phyloP scores from a whole-genome alignment of 1,284 basidiomycete species.

The Leccinum pallidistipes region DNA sequence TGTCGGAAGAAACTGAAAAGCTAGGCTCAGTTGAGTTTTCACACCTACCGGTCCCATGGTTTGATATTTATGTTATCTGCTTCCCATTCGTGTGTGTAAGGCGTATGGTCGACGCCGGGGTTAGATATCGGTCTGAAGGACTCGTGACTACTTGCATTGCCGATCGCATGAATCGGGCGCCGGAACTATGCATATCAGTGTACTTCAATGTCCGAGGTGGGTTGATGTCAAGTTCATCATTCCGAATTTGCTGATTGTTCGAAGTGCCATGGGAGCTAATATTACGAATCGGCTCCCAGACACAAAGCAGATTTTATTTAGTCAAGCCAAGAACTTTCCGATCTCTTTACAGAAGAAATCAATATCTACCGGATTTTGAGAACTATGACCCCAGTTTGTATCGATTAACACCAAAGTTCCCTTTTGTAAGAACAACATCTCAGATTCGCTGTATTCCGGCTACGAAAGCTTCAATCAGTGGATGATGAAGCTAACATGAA shows the following conservation, averaged over 20 bases:
- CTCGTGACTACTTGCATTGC: background rate
- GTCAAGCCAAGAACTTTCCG: slow-evolving; percentile 16
- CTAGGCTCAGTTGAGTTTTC: background rate
- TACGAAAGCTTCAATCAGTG: slow-evolving; percentile 18
- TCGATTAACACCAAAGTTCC: slow-evolving; percentile 14
- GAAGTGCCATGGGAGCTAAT: background rate
- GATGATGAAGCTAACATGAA: background rate
- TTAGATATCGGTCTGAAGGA: background rate
- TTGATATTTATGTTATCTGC: slow-evolving; percentile 10
- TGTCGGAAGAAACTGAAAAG: background rate
- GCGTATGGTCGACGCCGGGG: background rate
- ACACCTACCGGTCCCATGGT: background rate
- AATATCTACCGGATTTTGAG: slow-evolving; percentile 6
- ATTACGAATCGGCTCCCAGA: background rate
- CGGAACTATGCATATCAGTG: background rate
- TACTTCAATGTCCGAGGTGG: background rate
- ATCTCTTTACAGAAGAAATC: slow-evolving; percentile 13
- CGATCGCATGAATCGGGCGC: background rate
- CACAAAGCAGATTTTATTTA: background rate
- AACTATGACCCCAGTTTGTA: slow-evolving; percentile 20
- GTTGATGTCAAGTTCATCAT: background rate
- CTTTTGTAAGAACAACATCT: slow-evolving; percentile 44
- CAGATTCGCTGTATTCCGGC: slow-evolving; percentile 57
- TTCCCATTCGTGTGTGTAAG: background rate
- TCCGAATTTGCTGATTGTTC: background rate